Percentiles rank a stretch among this genome's conserved stretches.
These are phyloP conservation scores for Mortierella antarctica DNA, from an alignment of 192 early-diverging fungal genomes.

Conservation along the genomic window DNA sequence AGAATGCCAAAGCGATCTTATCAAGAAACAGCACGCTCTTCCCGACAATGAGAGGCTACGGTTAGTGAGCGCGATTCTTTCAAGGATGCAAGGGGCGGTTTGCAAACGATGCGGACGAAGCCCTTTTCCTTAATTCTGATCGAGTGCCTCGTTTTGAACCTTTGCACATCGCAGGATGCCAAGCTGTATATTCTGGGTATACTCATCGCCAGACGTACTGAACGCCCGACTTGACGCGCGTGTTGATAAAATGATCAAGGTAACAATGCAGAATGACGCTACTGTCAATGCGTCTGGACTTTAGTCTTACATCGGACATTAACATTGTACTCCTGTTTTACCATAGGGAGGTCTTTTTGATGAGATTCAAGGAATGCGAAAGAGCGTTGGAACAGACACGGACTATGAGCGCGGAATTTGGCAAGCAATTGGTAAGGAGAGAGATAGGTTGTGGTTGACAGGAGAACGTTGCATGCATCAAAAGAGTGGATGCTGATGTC, in stretches of 20 bases:
- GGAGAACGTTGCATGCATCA: not conserved
- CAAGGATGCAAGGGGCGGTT: no score
- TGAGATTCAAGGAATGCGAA: conserved; percentile 60
- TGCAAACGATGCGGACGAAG: no score
- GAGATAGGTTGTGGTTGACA: conserved; percentile 34
- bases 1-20: conserved; percentile 75
- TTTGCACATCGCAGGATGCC: conserved; percentile 62
- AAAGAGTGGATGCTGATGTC: not conserved
- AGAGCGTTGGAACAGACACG: conserved; percentile 59
- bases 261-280: conserved; percentile 14
- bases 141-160: no score
- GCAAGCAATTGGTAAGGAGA: conserved; percentile 74
- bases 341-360: conserved; percentile 65
- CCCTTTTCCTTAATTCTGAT: no score
- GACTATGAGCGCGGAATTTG: conserved; percentile 75
- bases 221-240: conserved; percentile 85
- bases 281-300: no score
- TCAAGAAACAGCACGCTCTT: conserved; percentile 73
- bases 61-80: conserved; percentile 5
- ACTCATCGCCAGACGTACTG: conserved; percentile 73
- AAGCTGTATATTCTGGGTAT: conserved; percentile 89
- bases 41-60: conserved; percentile 51
- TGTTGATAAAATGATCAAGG: conserved; percentile 90
- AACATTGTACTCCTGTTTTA: not conserved
- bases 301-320: not conserved